Evolutionary conservation across 2,329 filamentous ascomycete genomes (phyloP), one percentile per base, ranked within the genome.

Genomic region (Neoscytalidium dimidiatum): DNA sequence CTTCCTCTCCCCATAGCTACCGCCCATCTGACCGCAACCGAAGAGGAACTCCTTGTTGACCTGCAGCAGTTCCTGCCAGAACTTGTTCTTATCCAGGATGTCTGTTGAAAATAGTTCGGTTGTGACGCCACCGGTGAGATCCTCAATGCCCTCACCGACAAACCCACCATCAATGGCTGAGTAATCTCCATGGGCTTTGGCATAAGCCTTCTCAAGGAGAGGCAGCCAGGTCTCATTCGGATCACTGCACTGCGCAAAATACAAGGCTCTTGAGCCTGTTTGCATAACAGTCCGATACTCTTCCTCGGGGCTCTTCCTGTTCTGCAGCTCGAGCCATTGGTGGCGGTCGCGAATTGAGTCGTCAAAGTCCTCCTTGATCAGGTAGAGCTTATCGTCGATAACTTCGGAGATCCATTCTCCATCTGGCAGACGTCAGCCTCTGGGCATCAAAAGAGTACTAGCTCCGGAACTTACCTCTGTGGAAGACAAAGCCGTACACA

Each of bases 331-430:
- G 70, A 92, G 86, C 72, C 92, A 85, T 26, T 92, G 82, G 62
- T 91, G 85, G 43, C 91, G 86, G 72, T 93, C 90, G 58, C 90
- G 88, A 0, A 88, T 89, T 35, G 80, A 73, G 62, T 92, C 91
- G 69, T 96, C 91, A 80, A 92, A 96, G 73, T 91, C 90, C 1
- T 89, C 88, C 0, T 89, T 89, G 43, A 86, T 88, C 26, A 96
- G 85, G 74, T 91, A 96, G 0, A 97, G 83, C 76, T 96, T 95
- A 76, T 97, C 93, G 72, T 97, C 94, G 62, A 97, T 86, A 58
- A 97, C 94, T 52, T 91, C 94, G 73, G 92, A 92, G 65, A 94
- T 90, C 93, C 92, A 97, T 56, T 78, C 75, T 38, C 77, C 77
- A 49, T 79, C 77, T 61, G 29, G 48, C 14, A 35, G 14, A 17